Evolutionary conservation across 2,329 filamentous ascomycete species (phyloP).

Genomic region (Thermothelomyces thermophilus): DNA sequence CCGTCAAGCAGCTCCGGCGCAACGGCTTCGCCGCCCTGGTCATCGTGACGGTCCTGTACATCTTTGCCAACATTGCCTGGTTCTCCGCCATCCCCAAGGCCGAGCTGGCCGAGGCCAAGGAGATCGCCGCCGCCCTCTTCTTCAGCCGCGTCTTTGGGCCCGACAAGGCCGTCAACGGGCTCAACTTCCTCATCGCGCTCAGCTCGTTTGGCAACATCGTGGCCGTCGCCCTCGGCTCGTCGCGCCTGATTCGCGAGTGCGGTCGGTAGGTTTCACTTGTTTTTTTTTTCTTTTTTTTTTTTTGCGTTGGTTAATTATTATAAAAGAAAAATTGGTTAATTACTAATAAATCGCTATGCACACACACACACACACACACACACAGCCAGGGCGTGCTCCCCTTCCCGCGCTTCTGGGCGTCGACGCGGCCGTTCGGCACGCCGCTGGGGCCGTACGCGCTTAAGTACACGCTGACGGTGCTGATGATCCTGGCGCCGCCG

Average conservation of each 20-base stretch:
- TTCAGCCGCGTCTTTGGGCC: slow-evolving; percentile 52
- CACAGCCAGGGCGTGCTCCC: slow-evolving; percentile 53
- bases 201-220: slow-evolving; percentile 54
- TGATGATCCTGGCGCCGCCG: slow-evolving; percentile 56
- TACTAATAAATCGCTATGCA: no score
- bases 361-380: no score
- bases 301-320: no score
- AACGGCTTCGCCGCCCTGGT: slow-evolving; percentile 44
- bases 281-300: neutral
- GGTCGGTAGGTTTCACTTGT: slow-evolving; percentile 35
- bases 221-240: slow-evolving; percentile 48
- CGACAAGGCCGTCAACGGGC: slow-evolving; percentile 40
- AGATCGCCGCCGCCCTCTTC: slow-evolving; percentile 50
- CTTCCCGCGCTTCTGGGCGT: slow-evolving; percentile 53
- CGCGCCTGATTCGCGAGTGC: slow-evolving; percentile 53
- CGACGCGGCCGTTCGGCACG: slow-evolving; percentile 56
- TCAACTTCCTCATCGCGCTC: slow-evolving; percentile 52
- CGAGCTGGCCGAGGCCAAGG: slow-evolving; percentile 44
- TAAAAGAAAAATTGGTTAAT: no score
- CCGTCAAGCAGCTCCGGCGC: slow-evolving; percentile 47
- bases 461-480: slow-evolving; percentile 48
- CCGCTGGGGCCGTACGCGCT: slow-evolving; percentile 52
- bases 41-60: slow-evolving; percentile 47
- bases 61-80: slow-evolving; percentile 54
- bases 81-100: slow-evolving; percentile 50